A percentile compares a stretch with the other conserved stretches of the same genome.
phyloP scores from a whole-genome alignment of 306 rosid genomes.

The Glycine soja region DNA sequence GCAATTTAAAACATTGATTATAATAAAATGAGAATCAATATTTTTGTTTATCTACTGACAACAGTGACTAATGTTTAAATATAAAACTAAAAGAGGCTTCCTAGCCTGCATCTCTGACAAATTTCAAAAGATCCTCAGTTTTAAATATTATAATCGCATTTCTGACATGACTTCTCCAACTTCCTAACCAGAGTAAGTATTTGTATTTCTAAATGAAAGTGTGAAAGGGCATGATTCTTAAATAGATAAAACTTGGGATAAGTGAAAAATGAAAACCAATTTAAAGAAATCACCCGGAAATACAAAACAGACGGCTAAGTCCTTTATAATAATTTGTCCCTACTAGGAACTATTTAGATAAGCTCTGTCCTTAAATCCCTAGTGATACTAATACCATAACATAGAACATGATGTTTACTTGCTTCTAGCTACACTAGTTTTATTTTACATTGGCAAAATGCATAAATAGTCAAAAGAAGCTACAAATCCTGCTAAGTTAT shows the following conservation, averaged over 20 bases:
- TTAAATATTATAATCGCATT: too few relatives aligned
- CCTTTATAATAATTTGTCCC: not conserved
- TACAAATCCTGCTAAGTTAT: constrained; percentile 20
- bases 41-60: too few relatives aligned
- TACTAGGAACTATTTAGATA: not conserved
- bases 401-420: constrained; percentile 31
- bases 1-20: too few relatives aligned
- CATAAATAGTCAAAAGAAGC: constrained; percentile 3
- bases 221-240: not conserved
- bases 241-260: not conserved
- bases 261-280: not conserved
- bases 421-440: constrained; percentile 18
- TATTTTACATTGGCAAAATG: constrained; percentile 9
- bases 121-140: too few relatives aligned
- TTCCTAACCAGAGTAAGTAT: not conserved
- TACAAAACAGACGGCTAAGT: not conserved
- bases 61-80: too few relatives aligned
- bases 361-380: constrained; percentile 17
- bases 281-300: constrained; percentile 13
- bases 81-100: too few relatives aligned
- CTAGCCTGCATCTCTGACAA: too few relatives aligned
- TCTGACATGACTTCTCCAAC: not conserved
- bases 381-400: constrained; percentile 35
- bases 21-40: too few relatives aligned
- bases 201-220: not conserved